Base-by-base conservation (phyloP, 345 rosid genomes). In the Eucalyptus tenuipes region DNA sequence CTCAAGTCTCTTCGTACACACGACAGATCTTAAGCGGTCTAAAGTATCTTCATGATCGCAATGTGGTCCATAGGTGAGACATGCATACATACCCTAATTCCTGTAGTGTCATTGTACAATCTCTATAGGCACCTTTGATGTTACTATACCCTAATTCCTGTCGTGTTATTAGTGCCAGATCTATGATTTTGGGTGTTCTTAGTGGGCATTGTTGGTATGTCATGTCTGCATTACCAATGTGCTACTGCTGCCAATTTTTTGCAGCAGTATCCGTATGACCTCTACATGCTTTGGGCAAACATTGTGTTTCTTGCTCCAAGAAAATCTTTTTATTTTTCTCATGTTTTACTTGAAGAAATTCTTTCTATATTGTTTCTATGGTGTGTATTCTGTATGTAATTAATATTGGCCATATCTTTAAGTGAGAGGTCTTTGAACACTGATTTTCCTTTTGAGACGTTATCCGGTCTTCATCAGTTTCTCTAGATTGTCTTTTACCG, bases 11-110 rank as follows among this genome's bases (percentile, higher is more conserved):
- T 89, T 80, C 89, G 24, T 97, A 96, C 90, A 97, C 99, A 24
- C 95, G 97, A 89, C 99, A 97, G 89, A 97, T 97, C 91, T 92
- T 96, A 88, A 90, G 79, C 81, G 99, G 99, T 85, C 88, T 97
- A 92, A 95, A 93, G 90, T 97, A 96, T 93, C 99, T 97, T 90
- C 99, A 97, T 87, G 96, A 96, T 53, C 93, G 89, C 88, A 87
- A 92, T 90, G 96, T 96, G 84, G 89, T 97, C 89, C 99, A 96
- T 40, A 81, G 90, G 90, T 89, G 87, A 81, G 88, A 57, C 86
- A 49, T 87, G 53, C 66, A 31, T 50, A 17, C 33, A 13, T 85
- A 10, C 37, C 61, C 27, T 85, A 53, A 85, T 85, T 52, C 87
- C 44, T 33, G 53, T 86, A 86, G 27, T 71, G 82, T 71, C 18